These are phyloP conservation scores for Paxillus ammoniavirescens DNA, from an alignment of 768 basidiomycete species.

Conservation along the genomic window DNA sequence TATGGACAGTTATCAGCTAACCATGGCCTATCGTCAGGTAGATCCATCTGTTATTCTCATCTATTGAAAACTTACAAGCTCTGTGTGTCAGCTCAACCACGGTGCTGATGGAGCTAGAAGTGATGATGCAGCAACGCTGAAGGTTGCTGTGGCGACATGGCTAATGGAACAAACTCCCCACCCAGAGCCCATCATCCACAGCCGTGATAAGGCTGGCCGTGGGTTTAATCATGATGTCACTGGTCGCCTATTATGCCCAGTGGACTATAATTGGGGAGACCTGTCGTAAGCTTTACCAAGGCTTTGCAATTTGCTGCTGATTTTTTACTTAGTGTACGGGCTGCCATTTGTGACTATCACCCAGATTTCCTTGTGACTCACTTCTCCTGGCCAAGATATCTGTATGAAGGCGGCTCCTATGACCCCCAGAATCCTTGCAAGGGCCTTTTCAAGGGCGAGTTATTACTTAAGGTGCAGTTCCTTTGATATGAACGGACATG, in stretches of 20 bases:
- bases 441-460: conserved; percentile 16
- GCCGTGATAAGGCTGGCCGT: neutral
- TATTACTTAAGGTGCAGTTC: conserved; percentile 17
- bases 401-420: conserved; percentile 11
- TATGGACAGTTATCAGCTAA: neutral
- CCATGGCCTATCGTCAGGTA: conserved; percentile 2
- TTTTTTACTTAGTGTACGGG: neutral
- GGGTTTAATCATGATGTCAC: conserved; percentile 8
- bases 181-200: neutral
- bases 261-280: conserved; percentile 12
- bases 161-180: conserved; percentile 1
- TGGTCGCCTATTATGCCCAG: conserved; percentile 2
- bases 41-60: too few relatives aligned
- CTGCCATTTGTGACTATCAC: conserved; percentile 12
- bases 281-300: neutral
- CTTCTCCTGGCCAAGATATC: conserved; percentile 15
- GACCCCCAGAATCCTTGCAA: conserved; percentile 8
- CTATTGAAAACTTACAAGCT: too few relatives aligned
- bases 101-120: conserved; percentile 11
- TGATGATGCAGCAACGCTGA: conserved; percentile 11
- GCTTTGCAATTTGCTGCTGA: too few relatives aligned
- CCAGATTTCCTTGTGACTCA: conserved; percentile 14
- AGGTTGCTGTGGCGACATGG: conserved; percentile 2
- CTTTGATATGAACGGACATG: too few relatives aligned
- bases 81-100: too few relatives aligned